Percentiles rank a stretch among this genome's conserved stretches.
Evolutionary conservation across 768 basidiomycete species (phyloP).

Genomic region (Agaricus blazei): DNA sequence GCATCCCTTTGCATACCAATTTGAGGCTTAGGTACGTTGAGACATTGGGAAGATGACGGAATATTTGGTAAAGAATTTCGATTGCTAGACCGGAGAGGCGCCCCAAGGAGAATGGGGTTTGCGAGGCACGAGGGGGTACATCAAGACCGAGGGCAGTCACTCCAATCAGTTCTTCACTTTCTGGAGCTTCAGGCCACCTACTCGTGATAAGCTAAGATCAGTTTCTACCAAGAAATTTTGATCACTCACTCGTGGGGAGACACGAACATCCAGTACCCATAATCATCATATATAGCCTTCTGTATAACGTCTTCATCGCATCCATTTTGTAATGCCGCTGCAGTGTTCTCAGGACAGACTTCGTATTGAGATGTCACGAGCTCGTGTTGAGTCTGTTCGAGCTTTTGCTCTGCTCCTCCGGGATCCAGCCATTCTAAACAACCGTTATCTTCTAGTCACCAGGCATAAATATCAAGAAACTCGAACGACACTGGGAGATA

Average conservation of each 20-base stretch:
- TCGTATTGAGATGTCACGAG: neutral
- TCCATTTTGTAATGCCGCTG: neutral
- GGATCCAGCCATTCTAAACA: neutral
- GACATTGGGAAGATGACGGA: neutral
- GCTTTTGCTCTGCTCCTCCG: constrained; percentile 7
- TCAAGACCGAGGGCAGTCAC: neutral
- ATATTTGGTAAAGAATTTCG: constrained; percentile 1
- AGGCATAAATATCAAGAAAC: neutral
- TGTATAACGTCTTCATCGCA: neutral
- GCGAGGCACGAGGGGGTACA: neutral
- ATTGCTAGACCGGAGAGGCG: neutral
- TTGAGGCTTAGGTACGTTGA: neutral
- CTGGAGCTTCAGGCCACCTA: neutral
- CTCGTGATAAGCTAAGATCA: neutral
- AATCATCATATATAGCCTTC: constrained; percentile 3
- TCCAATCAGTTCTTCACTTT: neutral
- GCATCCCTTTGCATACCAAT: neutral
- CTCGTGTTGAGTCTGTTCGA: constrained; percentile 6
- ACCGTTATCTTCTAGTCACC: neutral
- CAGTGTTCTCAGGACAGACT: neutral
- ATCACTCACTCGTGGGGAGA: constrained; percentile 6
- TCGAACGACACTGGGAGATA: neutral
- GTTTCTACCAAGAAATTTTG: neutral
- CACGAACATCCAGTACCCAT: constrained; percentile 8
- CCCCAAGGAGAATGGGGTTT: neutral